Conservation (phyloP, 805 yeast genomes). For the Saccharomycopsis amapae region DNA sequence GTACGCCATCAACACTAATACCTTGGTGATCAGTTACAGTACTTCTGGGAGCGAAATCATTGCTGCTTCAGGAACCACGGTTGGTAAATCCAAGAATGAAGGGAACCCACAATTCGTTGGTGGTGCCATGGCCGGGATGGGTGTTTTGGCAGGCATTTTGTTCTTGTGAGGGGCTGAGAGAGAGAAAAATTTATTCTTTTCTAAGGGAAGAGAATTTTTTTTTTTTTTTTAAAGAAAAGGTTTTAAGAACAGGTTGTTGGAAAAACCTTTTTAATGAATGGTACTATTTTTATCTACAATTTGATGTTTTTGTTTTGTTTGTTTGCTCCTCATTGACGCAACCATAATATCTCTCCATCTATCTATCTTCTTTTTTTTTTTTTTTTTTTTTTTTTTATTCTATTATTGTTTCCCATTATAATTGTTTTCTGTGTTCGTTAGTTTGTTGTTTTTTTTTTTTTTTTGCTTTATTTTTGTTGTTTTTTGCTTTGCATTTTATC, state of each 20-base stretch:
- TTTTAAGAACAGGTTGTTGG: too few species aligned
- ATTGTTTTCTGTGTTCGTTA: too few species aligned
- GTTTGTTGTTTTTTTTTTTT: too few species aligned
- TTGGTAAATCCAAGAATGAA: slow-evolving; percentile 7
- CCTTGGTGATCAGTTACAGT: slow-evolving; percentile 18
- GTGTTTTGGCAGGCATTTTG: slow-evolving; percentile 18
- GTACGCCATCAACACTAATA: slow-evolving; percentile 18
- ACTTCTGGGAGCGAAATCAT: slow-evolving; percentile 17
- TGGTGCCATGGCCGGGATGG: slow-evolving; percentile 1
- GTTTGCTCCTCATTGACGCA: background rate
- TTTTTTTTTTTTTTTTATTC: background rate
- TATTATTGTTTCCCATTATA: background rate
- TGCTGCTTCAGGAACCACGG: slow-evolving; percentile 19
- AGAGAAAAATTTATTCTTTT: too few species aligned
- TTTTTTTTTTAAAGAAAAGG: too few species aligned
- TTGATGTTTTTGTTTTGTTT: too few species aligned
- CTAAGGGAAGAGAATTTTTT: too few species aligned
- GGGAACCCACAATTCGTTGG: background rate
- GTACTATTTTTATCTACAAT: too few species aligned
- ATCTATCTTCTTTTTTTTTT: background rate
- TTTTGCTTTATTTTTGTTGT: too few species aligned
- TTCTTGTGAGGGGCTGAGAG: slow-evolving; percentile 7
- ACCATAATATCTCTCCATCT: background rate
- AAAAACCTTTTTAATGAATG: too few species aligned
- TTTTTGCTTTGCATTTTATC: too few species aligned